Conservation (phyloP, 2,329 filamentous ascomycete genomes). For the Aspergillus pseudonomiae region DNA sequence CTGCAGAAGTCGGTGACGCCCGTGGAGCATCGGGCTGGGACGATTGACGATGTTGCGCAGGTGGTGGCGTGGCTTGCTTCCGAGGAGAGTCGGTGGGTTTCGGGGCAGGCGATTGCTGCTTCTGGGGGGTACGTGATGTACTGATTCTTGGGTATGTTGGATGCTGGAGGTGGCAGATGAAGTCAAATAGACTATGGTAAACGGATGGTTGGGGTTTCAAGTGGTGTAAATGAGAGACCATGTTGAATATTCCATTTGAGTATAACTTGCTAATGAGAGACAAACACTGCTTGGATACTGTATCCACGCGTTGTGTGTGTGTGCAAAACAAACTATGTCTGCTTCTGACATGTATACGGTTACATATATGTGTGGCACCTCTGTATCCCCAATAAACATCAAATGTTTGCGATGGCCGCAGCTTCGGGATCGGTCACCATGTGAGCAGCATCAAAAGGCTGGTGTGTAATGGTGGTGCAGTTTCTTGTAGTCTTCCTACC, state of each 20-base stretch:
- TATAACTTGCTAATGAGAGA: neutral
- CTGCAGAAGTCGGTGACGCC: slow-evolving; percentile 47
- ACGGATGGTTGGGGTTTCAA: accelerated
- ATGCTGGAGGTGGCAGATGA: neutral
- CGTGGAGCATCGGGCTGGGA: slow-evolving; percentile 4
- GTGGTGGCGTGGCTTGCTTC: slow-evolving; percentile 8
- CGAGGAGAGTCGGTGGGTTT: slow-evolving; percentile 8
- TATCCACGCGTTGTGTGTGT: neutral
- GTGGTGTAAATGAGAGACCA: neutral
- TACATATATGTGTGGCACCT: neutral
- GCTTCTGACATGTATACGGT: neutral
- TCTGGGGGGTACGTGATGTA: neutral
- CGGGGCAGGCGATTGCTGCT: slow-evolving; percentile 2
- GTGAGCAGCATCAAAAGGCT: slow-evolving; percentile 1
- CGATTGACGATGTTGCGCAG: slow-evolving; percentile 2
- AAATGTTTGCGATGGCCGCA: neutral
- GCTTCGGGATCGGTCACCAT: neutral
- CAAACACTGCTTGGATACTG: neutral
- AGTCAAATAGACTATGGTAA: neutral
- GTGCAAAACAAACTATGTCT: neutral
- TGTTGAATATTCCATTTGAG: neutral
- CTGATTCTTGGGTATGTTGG: neutral
- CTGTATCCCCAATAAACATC: neutral
- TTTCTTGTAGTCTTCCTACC: neutral
- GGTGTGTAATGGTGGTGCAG: neutral